A percentile compares a stretch with the other conserved stretches of the same genome.
Conservation (phyloP, 2,329 filamentous ascomycete species). For the Rutstroemia sp. region DNA sequence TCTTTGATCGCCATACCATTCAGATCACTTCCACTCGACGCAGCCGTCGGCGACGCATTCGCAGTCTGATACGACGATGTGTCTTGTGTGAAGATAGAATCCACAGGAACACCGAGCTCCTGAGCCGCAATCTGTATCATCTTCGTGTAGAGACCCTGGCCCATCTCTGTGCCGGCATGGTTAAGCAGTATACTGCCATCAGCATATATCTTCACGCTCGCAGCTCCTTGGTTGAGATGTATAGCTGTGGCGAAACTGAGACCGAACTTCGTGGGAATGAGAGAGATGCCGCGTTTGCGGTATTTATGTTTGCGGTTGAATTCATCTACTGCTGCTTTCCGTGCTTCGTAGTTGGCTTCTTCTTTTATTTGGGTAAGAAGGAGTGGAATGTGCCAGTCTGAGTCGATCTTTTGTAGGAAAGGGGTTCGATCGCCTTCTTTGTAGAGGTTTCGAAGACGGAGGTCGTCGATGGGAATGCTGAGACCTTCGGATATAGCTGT, state of each 20-base stretch:
- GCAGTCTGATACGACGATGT: constrained; percentile 91
- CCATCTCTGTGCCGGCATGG: constrained; percentile 95
- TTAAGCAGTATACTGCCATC: constrained; percentile 87
- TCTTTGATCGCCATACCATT: constrained; percentile 94
- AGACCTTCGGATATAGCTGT: constrained; percentile 82
- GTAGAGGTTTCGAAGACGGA: constrained; percentile 85
- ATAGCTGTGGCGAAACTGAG: constrained; percentile 85
- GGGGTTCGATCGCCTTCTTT: constrained; percentile 68
- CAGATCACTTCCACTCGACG: constrained; percentile 87
- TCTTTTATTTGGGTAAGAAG: constrained; percentile 83
- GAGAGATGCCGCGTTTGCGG: constrained; percentile 73
- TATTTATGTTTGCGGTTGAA: constrained; percentile 85
- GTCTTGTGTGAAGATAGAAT: constrained; percentile 80
- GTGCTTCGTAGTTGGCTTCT: constrained; percentile 62
- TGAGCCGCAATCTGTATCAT: constrained; percentile 92
- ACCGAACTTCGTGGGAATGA: constrained; percentile 88
- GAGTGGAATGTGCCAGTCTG: constrained; percentile 80
- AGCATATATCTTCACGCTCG: constrained; percentile 91
- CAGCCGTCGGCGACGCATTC: constrained; percentile 85
- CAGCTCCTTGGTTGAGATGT: constrained; percentile 90
- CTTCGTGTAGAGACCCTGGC: constrained; percentile 87
- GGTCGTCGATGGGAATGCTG: constrained; percentile 68
- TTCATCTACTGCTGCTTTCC: constrained; percentile 58
- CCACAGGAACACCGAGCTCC: constrained; percentile 70
- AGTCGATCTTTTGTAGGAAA: constrained; percentile 78